Conservation (phyloP, 805 yeast genomes). For the Geotrichum ghanense region DNA sequence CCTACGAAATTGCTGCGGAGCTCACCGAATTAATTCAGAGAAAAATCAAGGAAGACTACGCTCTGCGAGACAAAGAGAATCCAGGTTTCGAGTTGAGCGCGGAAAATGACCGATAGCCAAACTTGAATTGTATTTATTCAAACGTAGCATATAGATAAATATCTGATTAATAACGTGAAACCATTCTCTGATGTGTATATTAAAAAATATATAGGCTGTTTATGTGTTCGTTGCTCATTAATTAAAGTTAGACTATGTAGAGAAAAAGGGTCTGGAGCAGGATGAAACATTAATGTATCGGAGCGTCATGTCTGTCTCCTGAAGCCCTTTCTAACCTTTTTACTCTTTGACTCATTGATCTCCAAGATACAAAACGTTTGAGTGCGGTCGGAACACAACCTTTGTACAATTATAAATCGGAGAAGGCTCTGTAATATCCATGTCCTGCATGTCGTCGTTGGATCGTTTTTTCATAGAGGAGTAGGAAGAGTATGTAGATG, state of each 20-base stretch:
- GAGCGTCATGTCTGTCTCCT: not conserved
- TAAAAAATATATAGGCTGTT: too few species aligned
- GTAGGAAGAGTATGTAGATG: not conserved
- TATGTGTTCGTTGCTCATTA: too few species aligned
- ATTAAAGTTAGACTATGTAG: too few species aligned
- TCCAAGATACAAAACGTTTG: not conserved
- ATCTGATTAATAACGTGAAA: too few species aligned
- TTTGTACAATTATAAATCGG: not conserved
- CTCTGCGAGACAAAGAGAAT: conserved; percentile 33
- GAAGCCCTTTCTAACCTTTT: not conserved
- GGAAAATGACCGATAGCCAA: conserved; percentile 20
- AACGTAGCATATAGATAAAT: too few species aligned
- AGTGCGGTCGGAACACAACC: not conserved
- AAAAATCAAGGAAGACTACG: conserved; percentile 44
- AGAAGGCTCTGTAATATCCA: not conserved
- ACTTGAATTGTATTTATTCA: too few species aligned
- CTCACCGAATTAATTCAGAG: conserved; percentile 54
- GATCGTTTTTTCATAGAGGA: not conserved
- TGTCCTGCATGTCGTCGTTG: conserved; percentile 1
- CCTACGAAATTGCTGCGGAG: conserved; percentile 49
- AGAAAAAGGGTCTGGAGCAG: too few species aligned
- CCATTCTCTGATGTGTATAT: too few species aligned
- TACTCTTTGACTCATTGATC: too few species aligned
- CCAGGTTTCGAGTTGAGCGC: conserved; percentile 20
- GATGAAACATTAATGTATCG: not conserved